phyloP scores from a whole-genome alignment of 371 early-diverging fungal species.

The Actinomortierella wolfii region DNA sequence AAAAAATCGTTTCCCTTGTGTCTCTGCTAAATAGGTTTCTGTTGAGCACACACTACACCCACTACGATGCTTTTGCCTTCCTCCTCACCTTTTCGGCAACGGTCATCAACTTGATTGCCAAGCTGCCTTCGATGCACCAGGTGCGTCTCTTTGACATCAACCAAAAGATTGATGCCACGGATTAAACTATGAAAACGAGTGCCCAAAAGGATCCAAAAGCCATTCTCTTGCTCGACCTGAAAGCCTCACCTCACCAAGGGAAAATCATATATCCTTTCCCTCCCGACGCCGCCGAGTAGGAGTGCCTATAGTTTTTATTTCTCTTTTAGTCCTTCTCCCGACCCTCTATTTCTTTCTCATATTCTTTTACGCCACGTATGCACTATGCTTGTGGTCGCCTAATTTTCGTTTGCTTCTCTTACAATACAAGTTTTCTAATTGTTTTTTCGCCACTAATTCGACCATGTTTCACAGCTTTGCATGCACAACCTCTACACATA shows the following conservation, averaged over 20 bases:
- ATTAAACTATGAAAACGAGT: background rate
- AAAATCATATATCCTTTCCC: too few species aligned
- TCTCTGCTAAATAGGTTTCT: conserved; percentile 75
- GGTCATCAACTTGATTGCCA: conserved; percentile 85
- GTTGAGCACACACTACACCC: conserved; percentile 93
- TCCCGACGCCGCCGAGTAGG: too few species aligned
- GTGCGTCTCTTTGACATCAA: conserved; percentile 97
- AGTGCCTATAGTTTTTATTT: too few species aligned
- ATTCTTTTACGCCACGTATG: too few species aligned
- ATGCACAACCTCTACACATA: conserved; percentile 40
- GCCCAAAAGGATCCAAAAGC: background rate
- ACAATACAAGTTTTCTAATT: too few species aligned
- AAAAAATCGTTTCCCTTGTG: too few species aligned
- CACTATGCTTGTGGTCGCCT: too few species aligned
- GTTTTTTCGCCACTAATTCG: conserved; percentile 63
- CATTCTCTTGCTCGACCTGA: background rate
- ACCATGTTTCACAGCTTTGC: conserved; percentile 51
- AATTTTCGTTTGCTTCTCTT: too few species aligned
- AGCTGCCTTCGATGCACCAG: conserved; percentile 93
- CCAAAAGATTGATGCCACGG: conserved; percentile 53
- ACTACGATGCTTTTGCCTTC: conserved; percentile 89
- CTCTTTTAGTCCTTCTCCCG: too few species aligned
- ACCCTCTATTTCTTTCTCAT: too few species aligned
- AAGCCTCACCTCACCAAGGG: too few species aligned
- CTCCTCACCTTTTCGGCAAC: conserved; percentile 84